Percentiles rank a stretch among this genome's conserved stretches.
phyloP scores from a whole-genome alignment of 768 basidiomycete genomes.

The Lentinula lateritia region DNA sequence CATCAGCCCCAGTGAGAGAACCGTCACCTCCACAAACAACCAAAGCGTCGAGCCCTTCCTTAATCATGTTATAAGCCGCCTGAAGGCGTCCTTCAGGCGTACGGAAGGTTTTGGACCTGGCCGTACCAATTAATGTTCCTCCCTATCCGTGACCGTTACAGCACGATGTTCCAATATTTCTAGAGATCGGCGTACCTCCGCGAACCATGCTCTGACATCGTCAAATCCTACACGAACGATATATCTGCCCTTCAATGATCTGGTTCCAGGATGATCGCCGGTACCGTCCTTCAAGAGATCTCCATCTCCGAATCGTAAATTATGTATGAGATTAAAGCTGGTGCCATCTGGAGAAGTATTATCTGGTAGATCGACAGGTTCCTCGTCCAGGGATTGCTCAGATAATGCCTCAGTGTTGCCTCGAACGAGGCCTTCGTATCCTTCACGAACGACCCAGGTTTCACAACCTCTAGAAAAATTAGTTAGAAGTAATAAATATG shows the following conservation, averaged over 20 bases:
- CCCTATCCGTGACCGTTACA: constrained; percentile 42
- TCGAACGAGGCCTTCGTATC: constrained; percentile 95
- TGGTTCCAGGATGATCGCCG: constrained; percentile 61
- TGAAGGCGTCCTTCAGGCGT: constrained; percentile 83
- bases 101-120: constrained; percentile 79
- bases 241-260: constrained; percentile 83
- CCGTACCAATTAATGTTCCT: constrained; percentile 95
- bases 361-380: constrained; percentile 1
- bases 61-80: constrained; percentile 88
- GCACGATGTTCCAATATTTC: not conserved
- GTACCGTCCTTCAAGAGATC: constrained; percentile 75
- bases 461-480: constrained; percentile 74
- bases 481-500: not conserved
- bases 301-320: constrained; percentile 81
- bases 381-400: not conserved
- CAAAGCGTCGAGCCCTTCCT: constrained; percentile 95
- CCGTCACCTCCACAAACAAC: constrained; percentile 98
- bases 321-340: constrained; percentile 47
- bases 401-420: constrained; percentile 43
- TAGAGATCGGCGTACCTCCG: constrained; percentile 50
- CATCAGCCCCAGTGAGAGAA: constrained; percentile 91
- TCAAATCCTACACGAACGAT: constrained; percentile 98
- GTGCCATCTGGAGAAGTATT: constrained; percentile 16
- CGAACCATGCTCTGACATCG: constrained; percentile 93
- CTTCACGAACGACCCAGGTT: constrained; percentile 94